These are phyloP conservation scores for Pestalotiopsis sp. DNA, from an alignment of 2,329 filamentous ascomycete species.

Conservation along the genomic window DNA sequence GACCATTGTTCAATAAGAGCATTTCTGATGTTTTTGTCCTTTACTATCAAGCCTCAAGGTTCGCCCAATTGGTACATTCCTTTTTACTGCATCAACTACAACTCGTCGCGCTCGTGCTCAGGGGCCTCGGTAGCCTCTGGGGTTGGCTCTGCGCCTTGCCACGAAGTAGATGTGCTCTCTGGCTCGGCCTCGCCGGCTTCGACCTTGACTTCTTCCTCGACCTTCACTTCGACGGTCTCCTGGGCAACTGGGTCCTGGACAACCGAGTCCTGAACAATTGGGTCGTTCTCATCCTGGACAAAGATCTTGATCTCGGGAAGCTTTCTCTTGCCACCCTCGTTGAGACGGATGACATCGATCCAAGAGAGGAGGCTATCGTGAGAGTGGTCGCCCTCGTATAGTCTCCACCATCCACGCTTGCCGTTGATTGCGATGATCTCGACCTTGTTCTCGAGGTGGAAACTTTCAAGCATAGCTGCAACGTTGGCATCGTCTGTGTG, in stretches of 20 bases:
- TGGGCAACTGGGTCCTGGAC: constrained; percentile 38
- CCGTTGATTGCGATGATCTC: constrained; percentile 84
- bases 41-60: constrained; percentile 16
- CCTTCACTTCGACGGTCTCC: constrained; percentile 45
- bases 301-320: constrained; percentile 64
- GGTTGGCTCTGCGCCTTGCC: constrained; percentile 36
- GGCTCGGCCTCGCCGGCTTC: constrained; percentile 26
- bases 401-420: constrained; percentile 84
- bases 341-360: constrained; percentile 90
- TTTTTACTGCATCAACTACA: constrained; percentile 34
- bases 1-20: not conserved
- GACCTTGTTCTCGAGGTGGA: constrained; percentile 64
- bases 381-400: constrained; percentile 66
- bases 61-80: constrained; percentile 6
- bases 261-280: constrained; percentile 46
- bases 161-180: constrained; percentile 28
- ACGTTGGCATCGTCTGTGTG: constrained; percentile 63
- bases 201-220: constrained; percentile 34
- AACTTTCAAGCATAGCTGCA: constrained; percentile 56
- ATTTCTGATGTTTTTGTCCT: constrained; percentile 6
- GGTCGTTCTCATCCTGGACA: constrained; percentile 42
- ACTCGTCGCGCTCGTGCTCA: constrained; percentile 49
- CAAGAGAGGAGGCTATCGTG: constrained; percentile 73
- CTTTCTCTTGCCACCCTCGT: constrained; percentile 80
- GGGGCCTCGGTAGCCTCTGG: constrained; percentile 36